Base-by-base conservation (phyloP, 306 rosid genomes). In the Fragaria vesca region DNA sequence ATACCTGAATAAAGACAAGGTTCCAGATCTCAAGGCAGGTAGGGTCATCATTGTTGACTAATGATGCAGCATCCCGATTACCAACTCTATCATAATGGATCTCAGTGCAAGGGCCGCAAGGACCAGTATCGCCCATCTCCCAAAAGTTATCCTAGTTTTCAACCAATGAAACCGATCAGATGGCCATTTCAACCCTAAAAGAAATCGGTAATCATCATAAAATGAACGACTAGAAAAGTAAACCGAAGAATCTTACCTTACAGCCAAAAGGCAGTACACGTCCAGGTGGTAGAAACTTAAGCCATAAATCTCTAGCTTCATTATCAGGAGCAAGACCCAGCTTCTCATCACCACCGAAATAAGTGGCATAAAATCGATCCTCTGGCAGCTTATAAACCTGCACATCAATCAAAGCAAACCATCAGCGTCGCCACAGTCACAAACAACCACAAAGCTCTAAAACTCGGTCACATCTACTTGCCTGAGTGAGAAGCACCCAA, bases 61-160 rank as follows among this genome's bases (percentile, higher is more conserved):
- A 81, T 32, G 87, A 80, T 58, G 99, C 93, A 84, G 97, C 99
- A 61, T 95, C 96, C n/a, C 99, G 97, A 73, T 87, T 88, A 66
- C 99, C 99, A 68, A 95, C 79, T 85, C 98, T 88, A 77, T 95
- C 99, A 82, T 86, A 95, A 88, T 95, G 99, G 46, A 95, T 93
- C 81, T 95, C 99, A 45, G 96, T 93, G 86, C 99, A 95, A 74
- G 99, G 99, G 79, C 99, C 99, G 51, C 99, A 93, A 61, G 99
- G 99, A 85, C 98, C 99, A 42, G 97, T 93, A 65, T 95, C 97
- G 36, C 99, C 99, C 99, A 95, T 95, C 91, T 95, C 99, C 99
- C 99, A 95, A 77, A 95, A 95, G 85, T 95, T 95, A 87, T 95
- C 97, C 99, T 93, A 78, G 69, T 32, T 80, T 42, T 24, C 24